Percentiles rank a stretch among this genome's conserved stretches.
phyloP scores from a whole-genome alignment of 371 early-diverging fungal species.

The Rhizopus microsporus region DNA sequence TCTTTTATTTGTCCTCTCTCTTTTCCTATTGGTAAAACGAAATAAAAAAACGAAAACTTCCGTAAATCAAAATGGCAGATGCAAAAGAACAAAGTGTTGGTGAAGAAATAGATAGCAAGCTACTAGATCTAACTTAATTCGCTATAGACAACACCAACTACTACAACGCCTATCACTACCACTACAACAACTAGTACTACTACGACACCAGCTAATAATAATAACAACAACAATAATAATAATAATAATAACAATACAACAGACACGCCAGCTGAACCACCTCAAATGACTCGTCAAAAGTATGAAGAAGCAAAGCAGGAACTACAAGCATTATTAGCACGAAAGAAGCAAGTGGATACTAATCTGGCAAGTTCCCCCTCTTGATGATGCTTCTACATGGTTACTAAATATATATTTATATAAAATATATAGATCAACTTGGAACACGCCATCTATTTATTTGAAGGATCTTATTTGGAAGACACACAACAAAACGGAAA shows the following conservation, averaged over 20 bases:
- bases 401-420: not conserved
- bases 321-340: slow-evolving; percentile 54
- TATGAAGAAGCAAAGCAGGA: slow-evolving; percentile 64
- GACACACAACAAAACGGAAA: slow-evolving; percentile 82
- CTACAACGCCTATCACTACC: not conserved
- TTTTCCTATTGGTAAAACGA: not conserved
- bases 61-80: slow-evolving; percentile 9
- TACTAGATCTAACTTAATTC: not conserved
- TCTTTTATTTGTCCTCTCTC: not conserved
- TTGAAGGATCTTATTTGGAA: slow-evolving; percentile 82
- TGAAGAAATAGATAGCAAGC: not conserved
- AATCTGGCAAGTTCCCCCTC: slow-evolving; percentile 48
- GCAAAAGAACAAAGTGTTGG: slow-evolving; percentile 9
- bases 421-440: slow-evolving; percentile 45
- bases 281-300: slow-evolving; percentile 56
- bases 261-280: slow-evolving; percentile 33
- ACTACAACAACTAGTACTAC: too few species aligned
- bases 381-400: too few species aligned
- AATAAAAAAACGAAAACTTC: not conserved
- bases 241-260: not conserved
- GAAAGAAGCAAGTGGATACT: slow-evolving; percentile 65
- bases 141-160: slow-evolving; percentile 10
- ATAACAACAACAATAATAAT: too few species aligned
- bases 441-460: slow-evolving; percentile 75
- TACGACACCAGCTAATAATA: too few species aligned